Conservation (phyloP, 805 yeast genomes). For the Scheffersomyces ergatensis region DNA sequence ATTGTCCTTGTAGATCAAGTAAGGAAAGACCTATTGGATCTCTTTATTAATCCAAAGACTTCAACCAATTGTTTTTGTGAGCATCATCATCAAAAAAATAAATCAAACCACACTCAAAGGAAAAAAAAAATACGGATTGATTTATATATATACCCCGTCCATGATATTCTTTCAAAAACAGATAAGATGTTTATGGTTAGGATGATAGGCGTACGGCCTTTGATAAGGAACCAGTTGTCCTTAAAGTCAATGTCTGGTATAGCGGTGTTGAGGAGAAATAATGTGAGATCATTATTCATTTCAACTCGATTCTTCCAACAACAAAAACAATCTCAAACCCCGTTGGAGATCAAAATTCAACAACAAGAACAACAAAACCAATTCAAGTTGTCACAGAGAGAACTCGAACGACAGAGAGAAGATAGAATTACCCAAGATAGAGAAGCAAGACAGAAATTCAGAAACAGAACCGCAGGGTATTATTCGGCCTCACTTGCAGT, state of each 20-base stretch:
- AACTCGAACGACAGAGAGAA: conserved; percentile 5
- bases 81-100: not conserved
- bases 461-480: conserved; percentile 56
- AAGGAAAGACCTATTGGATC: too few relatives aligned
- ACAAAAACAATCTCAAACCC: not conserved
- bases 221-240: not conserved
- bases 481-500: conserved; percentile 70
- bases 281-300: not conserved
- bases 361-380: not conserved
- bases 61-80: too few relatives aligned
- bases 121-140: too few relatives aligned
- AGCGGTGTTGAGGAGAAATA: not conserved
- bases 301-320: not conserved
- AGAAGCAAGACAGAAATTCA: conserved; percentile 26
- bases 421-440: conserved; percentile 18
- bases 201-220: not conserved
- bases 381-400: not conserved
- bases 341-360: not conserved
- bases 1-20: too few relatives aligned
- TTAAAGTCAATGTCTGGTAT: too few relatives aligned
- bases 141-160: too few relatives aligned
- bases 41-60: too few relatives aligned
- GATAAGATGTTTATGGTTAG: too few relatives aligned
- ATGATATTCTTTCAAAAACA: too few relatives aligned
- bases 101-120: not conserved